Conservation (phyloP, 306 rosid species). For the Lathyrus oleraceus region DNA sequence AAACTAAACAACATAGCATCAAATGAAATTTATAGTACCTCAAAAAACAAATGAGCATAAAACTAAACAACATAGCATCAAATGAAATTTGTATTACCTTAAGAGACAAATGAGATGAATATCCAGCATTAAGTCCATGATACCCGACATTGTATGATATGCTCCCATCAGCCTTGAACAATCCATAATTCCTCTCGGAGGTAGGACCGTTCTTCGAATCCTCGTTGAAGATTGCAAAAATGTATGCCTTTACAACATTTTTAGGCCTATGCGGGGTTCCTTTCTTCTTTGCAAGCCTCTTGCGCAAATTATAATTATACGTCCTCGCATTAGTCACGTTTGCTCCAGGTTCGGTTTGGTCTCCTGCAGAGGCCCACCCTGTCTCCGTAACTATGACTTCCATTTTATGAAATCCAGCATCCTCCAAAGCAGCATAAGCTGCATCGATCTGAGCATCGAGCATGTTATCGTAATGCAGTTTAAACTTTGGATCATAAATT, state of each 20-base stretch:
- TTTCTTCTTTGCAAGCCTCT: conserved; percentile 89
- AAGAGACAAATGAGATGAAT: conserved; percentile 52
- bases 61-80: conserved; percentile 29
- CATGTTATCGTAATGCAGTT: conserved; percentile 91
- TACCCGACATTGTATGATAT: conserved; percentile 82
- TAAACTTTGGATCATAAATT: conserved; percentile 62
- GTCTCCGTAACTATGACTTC: conserved; percentile 93
- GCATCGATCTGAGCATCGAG: conserved; percentile 99
- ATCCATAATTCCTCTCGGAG: conserved; percentile 88
- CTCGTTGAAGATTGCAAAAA: conserved; percentile 89
- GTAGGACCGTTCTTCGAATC: conserved; percentile 60
- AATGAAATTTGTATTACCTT: conserved; percentile 56
- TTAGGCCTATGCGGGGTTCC: conserved; percentile 94
- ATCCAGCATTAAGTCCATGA: conserved; percentile 82
- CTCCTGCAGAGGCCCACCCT: conserved; percentile 95
- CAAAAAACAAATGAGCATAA: conserved; percentile 36
- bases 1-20: conserved; percentile 30
- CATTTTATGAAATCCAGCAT: conserved; percentile 77
- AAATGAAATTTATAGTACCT: conserved; percentile 55
- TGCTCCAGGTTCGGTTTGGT: conserved; percentile 69
- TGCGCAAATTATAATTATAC: conserved; percentile 82
- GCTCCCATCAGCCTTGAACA: conserved; percentile 91
- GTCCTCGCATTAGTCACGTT: conserved; percentile 73
- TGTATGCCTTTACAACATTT: conserved; percentile 71
- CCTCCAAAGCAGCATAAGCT: conserved; percentile 81